Conservation (phyloP, 352 stramenopile species). For the Globisporangium carolinianum region DNA sequence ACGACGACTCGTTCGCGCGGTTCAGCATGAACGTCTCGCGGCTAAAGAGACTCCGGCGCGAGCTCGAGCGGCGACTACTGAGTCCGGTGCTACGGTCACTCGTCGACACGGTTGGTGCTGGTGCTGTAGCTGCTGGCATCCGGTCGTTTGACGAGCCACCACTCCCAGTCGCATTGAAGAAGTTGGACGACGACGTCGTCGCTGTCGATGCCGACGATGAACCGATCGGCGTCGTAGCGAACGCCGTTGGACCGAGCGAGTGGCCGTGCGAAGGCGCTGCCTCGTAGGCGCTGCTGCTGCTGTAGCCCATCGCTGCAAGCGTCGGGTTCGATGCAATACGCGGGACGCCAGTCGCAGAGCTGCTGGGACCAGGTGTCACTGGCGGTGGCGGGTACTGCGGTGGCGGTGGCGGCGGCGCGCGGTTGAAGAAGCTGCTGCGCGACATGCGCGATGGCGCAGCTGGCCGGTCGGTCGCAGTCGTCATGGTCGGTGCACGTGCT, state of each 20-base stretch:
- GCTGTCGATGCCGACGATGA: slow-evolving; percentile 14
- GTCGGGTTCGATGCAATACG: slow-evolving; percentile 65
- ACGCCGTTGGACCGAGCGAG: slow-evolving; percentile 55
- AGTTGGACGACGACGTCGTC: slow-evolving; percentile 2
- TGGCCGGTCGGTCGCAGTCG: neutral
- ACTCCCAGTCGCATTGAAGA: slow-evolving; percentile 7
- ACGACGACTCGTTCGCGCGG: slow-evolving; percentile 59
- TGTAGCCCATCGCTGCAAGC: slow-evolving; percentile 24
- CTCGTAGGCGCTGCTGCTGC: neutral
- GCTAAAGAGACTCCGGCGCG: slow-evolving; percentile 69
- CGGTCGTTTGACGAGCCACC: neutral
- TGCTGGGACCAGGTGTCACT: slow-evolving; percentile 9
- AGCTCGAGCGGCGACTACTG: slow-evolving; percentile 33
- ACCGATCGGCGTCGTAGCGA: slow-evolving; percentile 11
- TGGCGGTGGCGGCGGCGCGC: slow-evolving; percentile 53
- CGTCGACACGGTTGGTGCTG: slow-evolving; percentile 3
- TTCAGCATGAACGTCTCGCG: slow-evolving; percentile 72
- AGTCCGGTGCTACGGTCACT: no score
- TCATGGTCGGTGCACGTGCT: slow-evolving; percentile 8
- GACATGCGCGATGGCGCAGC: slow-evolving; percentile 19
- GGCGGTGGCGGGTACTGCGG: slow-evolving; percentile 38
- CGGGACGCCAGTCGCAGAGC: slow-evolving; percentile 21
- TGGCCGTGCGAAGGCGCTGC: slow-evolving; percentile 31
- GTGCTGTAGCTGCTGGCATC: slow-evolving; percentile 18
- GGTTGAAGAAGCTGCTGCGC: slow-evolving; percentile 52